Evolutionary conservation across 352 stramenopile species (phyloP).

Genomic region (Globisporangium rhizosaccharum): DNA sequence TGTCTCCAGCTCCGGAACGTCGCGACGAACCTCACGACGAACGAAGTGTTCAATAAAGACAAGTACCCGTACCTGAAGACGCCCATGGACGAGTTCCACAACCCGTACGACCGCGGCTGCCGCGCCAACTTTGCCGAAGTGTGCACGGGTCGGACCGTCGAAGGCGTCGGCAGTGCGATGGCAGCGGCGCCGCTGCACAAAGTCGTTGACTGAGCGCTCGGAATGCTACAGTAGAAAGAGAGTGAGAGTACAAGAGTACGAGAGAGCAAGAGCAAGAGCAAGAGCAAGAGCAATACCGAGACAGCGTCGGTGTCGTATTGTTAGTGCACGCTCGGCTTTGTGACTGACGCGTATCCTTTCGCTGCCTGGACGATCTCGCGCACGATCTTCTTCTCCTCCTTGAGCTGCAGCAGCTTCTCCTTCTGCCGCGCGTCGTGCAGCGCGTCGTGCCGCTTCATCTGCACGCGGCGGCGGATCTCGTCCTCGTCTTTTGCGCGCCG

Average conservation of each 20-base stretch:
- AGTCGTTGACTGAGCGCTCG: neutral
- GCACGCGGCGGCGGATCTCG: conserved; percentile 82
- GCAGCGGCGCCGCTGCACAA: neutral
- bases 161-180: conserved; percentile 1
- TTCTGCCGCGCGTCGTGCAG: conserved; percentile 72
- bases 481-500: conserved; percentile 77
- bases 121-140: conserved; percentile 53
- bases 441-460: conserved; percentile 84
- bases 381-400: conserved; percentile 85
- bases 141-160: conserved; percentile 17
- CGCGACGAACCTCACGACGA: conserved; percentile 67
- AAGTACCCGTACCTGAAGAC: conserved; percentile 85
- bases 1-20: conserved; percentile 72
- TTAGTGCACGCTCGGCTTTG: conserved; percentile 15
- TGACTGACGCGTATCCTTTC: conserved; percentile 49
- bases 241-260: neutral
- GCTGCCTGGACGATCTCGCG: conserved; percentile 81
- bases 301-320: conserved; percentile 3
- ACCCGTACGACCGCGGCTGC: conserved; percentile 68
- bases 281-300: conserved; percentile 10
- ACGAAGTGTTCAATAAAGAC: conserved; percentile 88
- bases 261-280: neutral
- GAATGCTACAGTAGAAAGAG: neutral
- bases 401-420: conserved; percentile 84
- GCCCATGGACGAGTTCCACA: conserved; percentile 70